Conservation (phyloP, 2,329 filamentous ascomycete genomes). For the Tolypocladium endophyticum region DNA sequence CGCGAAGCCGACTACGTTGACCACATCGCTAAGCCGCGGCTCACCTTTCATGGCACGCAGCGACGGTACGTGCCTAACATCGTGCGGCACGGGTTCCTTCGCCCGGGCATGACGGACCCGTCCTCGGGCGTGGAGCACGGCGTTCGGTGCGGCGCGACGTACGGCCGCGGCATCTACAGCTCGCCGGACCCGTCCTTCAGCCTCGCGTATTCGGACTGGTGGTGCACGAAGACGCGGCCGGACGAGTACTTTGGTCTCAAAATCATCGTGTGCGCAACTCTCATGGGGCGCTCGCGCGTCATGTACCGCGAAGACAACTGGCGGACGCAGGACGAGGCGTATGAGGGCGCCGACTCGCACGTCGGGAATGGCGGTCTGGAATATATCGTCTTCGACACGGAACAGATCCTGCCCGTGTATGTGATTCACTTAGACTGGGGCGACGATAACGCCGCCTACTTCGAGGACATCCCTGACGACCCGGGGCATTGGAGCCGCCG, state of each 20-base stretch:
- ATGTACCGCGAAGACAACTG: slow-evolving; percentile 18
- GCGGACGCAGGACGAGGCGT: slow-evolving; percentile 4
- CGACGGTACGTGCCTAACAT: slow-evolving; percentile 27
- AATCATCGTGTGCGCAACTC: slow-evolving; percentile 31
- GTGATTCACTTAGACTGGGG: slow-evolving; percentile 33
- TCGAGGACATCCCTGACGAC: slow-evolving; percentile 2
- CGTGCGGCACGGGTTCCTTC: slow-evolving; percentile 30
- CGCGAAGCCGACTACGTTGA: slow-evolving; percentile 21
- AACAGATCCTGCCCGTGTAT: slow-evolving; percentile 32
- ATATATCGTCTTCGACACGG: slow-evolving; percentile 31
- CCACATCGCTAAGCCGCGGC: slow-evolving; percentile 20
- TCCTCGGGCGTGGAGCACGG: background rate
- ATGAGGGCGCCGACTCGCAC: slow-evolving; percentile 20
- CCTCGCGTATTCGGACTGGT: slow-evolving; percentile 21
- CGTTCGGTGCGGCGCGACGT: slow-evolving; percentile 21
- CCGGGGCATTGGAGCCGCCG: background rate
- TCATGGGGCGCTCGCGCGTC: slow-evolving; percentile 30
- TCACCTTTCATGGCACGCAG: slow-evolving; percentile 30
- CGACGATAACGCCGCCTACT: slow-evolving; percentile 4
- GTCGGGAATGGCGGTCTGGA: slow-evolving; percentile 24
- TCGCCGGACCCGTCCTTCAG: slow-evolving; percentile 28
- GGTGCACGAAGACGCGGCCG: slow-evolving; percentile 15
- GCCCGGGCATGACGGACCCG: slow-evolving; percentile 15
- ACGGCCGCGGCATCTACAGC: slow-evolving; percentile 31
- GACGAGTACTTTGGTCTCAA: slow-evolving; percentile 25